Percentiles rank a stretch among this genome's conserved stretches.
Evolutionary conservation across 78 protist species (phyloP).

Genomic region (Bodo saltans): DNA sequence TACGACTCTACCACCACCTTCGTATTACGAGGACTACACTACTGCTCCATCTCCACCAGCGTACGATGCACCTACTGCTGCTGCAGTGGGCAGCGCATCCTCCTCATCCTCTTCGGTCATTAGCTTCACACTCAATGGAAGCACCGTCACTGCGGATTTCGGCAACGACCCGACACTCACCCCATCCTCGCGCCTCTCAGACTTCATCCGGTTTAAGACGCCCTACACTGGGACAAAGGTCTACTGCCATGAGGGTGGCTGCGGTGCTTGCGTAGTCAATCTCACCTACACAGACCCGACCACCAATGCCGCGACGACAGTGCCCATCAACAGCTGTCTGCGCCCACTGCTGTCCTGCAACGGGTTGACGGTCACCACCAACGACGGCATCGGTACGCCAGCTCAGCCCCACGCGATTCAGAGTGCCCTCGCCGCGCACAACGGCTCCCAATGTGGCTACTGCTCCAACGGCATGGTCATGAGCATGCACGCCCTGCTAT

Average conservation of each 20-base stretch:
- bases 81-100: no score
- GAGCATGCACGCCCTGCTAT: constrained; percentile 46
- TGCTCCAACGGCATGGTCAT: constrained; percentile 63
- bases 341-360: constrained; percentile 40
- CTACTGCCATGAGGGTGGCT: constrained; percentile 56
- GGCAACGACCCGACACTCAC: background rate
- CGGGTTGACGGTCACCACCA: constrained; percentile 45
- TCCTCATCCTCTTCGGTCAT: no score
- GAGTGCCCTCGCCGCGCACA: constrained; percentile 3
- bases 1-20: no score
- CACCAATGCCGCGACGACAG: background rate
- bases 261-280: constrained; percentile 47
- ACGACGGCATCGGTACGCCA: constrained; percentile 55
- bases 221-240: background rate
- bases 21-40: no score
- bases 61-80: no score
- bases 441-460: constrained; percentile 62
- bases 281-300: background rate
- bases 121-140: no score
- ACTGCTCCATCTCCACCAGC: no score
- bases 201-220: background rate
- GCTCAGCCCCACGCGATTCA: constrained; percentile 45
- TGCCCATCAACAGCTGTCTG: constrained; percentile 42
- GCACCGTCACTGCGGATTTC: background rate
- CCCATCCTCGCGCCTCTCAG: background rate